Evolutionary conservation across 768 basidiomycete genomes (phyloP), one percentile per base, ranked within the genome.

Genomic region (Mycena latifolia): DNA sequence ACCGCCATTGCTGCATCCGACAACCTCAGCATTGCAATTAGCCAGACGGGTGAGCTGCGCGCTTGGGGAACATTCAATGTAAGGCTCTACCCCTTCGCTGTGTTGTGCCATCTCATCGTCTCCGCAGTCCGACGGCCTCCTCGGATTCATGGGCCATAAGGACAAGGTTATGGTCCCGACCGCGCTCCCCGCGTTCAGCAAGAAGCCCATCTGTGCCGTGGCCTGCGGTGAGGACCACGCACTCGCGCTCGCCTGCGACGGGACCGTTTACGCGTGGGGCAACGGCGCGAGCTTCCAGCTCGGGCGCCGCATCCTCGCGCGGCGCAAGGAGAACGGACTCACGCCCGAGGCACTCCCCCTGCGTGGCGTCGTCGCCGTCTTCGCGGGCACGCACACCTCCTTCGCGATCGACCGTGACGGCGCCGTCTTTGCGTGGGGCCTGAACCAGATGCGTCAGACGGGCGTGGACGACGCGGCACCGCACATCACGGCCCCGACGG

Each of bases 61-160:
- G 66, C 66, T 20, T 71, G 69, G 69, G 66, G 69, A 15, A 65
- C 69, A 1, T 68, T 71, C 43, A 57, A 56, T 18, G 69, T 64
- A 25, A 14, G 54, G 18, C 39, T 48, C 48, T 22, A 5, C 29
- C 11, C 3, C 43, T 7, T 52, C n/a, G 4, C 20, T 24, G 2
- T 31, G 7, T 14, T 10, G 22, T n/a, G 20, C 17, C 47, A 14
- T 6, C 12, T 39, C 15, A 37, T n/a, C 27, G 12, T 28, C 5
- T 47, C 8, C 6, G 6, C 41, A 67, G 69, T 61, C 58, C 28
- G 65, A 66, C 20, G 60, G 61, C 51, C 37, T 62, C 27, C 57
- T 58, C 18, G 47, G 65, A 56, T 67, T 63, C 57, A 57, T 46
- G 55, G 66, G 55, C 17, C 63, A 51, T 45, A 58, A 67, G 39